phyloP scores from a whole-genome alignment of 176 grass and related monocot genomes.

The Oryza punctata region DNA sequence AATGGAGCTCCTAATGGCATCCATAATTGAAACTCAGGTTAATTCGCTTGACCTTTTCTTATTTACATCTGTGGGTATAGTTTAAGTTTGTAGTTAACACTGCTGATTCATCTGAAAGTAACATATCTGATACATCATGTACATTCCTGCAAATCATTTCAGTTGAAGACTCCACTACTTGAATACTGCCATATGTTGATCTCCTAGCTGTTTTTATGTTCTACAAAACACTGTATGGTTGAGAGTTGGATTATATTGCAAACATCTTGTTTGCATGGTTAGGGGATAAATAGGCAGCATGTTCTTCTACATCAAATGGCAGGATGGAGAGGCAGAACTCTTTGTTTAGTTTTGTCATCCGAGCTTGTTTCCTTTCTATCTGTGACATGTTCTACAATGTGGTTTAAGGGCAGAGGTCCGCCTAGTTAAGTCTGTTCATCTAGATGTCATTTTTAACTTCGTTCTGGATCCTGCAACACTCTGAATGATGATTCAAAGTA shows the following conservation, averaged over 20 bases:
- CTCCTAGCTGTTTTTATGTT: neutral
- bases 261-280: neutral
- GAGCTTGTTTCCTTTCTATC: neutral
- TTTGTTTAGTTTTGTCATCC: neutral
- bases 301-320: neutral
- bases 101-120: neutral
- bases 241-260: neutral
- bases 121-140: neutral
- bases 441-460: neutral
- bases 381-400: neutral
- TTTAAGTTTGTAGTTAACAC: neutral
- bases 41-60: neutral
- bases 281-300: neutral
- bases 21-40: constrained; percentile 97
- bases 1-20: constrained; percentile 92
- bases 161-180: neutral
- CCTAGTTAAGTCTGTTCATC: neutral
- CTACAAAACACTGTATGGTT: neutral
- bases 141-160: neutral
- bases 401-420: neutral
- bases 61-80: neutral
- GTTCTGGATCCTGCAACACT: neutral
- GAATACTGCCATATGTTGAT: neutral
- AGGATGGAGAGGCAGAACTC: neutral
- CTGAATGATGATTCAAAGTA: neutral